Base-by-base conservation (phyloP, 768 basidiomycete species). In the Pulveroboletus sp. region DNA sequence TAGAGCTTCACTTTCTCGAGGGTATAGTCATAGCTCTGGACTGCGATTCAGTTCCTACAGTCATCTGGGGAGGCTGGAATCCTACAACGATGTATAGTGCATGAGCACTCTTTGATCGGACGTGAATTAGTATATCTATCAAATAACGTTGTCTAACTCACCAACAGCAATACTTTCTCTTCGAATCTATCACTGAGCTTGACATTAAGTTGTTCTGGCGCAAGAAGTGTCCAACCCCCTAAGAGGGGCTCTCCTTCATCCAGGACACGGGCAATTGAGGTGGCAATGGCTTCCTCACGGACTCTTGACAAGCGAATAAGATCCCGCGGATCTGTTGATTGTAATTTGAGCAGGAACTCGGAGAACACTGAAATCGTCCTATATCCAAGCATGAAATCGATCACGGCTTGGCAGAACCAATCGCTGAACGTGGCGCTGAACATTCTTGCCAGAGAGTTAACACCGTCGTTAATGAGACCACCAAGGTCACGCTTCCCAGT, bases 361-460 rank as follows among this genome's bases (percentile, higher is more conserved):
- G 91, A 86, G 68, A 99, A 98, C 4, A 97, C 92, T 35, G 85
- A 77, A 9, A 85, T 64, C 2, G 86, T 90, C 46, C 94, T 85
- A 66, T 93, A 83, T 23, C 93, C 94, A 43, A 94, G 82, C 75
- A 88, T 82, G 60, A 83, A 94, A 67, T 93, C 89, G 58, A 98
- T 93, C 38, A 95, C 92, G 0, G 94, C 93, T 71, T 99, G 96
- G 49, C 80, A 85, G 69, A 97, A 99, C 87, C 93, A 99, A 69
- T 99, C 96, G 56, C 86, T 84, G 63, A 92, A 92, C 1, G 89
- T 87, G 17, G 90, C 85, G 10, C 87, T 86, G 69, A 85, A 92
- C 84, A 92, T 85, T 59, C 89, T 83, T 26, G 93, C 86, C 16
- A 98, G 71, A 6, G 93, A 96, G 68, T 98, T 99, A 51, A 95